These are phyloP conservation scores for Penicillium bovifimosum DNA, from an alignment of 495 filamentous ascomycete species.

Conservation along the genomic window DNA sequence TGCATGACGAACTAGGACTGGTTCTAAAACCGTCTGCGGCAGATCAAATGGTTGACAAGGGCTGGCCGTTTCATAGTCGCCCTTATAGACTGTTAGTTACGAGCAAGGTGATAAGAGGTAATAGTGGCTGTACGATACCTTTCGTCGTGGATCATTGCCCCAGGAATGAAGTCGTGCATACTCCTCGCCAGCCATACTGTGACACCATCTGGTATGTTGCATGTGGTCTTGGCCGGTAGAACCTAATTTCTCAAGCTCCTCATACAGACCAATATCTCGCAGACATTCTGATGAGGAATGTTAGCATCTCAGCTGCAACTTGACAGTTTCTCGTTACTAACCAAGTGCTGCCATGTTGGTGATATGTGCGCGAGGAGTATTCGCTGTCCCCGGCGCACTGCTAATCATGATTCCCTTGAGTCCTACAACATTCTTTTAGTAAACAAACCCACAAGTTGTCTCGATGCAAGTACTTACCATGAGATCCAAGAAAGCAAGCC, in stretches of 20 bases:
- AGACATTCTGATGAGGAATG: conserved; percentile 39
- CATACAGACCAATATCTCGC: conserved; percentile 50
- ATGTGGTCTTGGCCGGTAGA: conserved; percentile 23
- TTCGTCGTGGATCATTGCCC: conserved; percentile 44
- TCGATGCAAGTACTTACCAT: conserved; percentile 34
- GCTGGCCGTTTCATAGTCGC: conserved; percentile 47
- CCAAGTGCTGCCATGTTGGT: conserved; percentile 48
- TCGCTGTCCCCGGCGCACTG: conserved; percentile 39
- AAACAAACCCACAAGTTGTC: not conserved
- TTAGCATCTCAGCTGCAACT: conserved; percentile 8
- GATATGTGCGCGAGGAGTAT: conserved; percentile 52
- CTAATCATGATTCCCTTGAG: conserved; percentile 46
- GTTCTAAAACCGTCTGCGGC: conserved; percentile 49
- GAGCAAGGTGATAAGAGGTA: not conserved
- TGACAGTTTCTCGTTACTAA: conserved; percentile 1
- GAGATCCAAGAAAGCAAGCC: conserved; percentile 48
- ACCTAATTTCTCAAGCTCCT: conserved; percentile 35
- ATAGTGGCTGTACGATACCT: conserved; percentile 15
- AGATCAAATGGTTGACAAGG: conserved; percentile 45
- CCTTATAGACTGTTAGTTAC: conserved; percentile 19
- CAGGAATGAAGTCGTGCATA: conserved; percentile 48
- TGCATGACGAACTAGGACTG: conserved; percentile 43
- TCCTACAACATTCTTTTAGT: conserved; percentile 16
- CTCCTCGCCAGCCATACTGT: conserved; percentile 50
- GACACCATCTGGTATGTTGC: conserved; percentile 48